A percentile compares a stretch with the other conserved stretches of the same genome.
These are phyloP conservation scores for Buxus sempervirens DNA, from an alignment of 164 flowering plant genomes.

Conservation along the genomic window DNA sequence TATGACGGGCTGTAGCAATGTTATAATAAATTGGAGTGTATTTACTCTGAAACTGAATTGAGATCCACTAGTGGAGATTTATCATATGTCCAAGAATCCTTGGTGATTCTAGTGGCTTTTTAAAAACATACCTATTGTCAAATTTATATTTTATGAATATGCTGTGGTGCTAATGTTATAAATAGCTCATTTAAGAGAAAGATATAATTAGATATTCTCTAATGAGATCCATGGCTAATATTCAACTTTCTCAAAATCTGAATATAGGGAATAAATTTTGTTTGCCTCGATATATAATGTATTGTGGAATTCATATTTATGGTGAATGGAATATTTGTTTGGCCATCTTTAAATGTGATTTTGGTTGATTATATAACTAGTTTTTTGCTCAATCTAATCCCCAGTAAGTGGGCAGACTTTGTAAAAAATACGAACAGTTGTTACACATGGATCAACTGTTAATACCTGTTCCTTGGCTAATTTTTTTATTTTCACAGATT, in stretches of 20 bases:
- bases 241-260: too few species aligned
- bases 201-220: not conserved
- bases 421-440: not conserved
- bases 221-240: not conserved
- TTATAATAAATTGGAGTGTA: not conserved
- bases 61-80: not conserved
- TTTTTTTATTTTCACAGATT: conserved; percentile 46
- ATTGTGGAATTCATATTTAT: too few species aligned
- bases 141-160: too few species aligned
- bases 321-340: not conserved
- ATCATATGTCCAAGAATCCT: too few species aligned
- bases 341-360: not conserved
- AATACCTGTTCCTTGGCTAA: not conserved
- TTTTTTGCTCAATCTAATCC: not conserved
- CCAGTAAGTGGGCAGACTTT: not conserved
- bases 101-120: too few species aligned
- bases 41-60: not conserved
- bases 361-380: not conserved
- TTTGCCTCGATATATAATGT: too few species aligned
- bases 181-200: not conserved
- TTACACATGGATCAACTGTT: not conserved
- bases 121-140: not conserved
- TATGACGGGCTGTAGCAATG: not conserved
- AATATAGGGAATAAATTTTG: too few species aligned
- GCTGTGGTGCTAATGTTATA: not conserved